Conservation (phyloP, 345 rosid genomes). For the Microcos paniculata region DNA sequence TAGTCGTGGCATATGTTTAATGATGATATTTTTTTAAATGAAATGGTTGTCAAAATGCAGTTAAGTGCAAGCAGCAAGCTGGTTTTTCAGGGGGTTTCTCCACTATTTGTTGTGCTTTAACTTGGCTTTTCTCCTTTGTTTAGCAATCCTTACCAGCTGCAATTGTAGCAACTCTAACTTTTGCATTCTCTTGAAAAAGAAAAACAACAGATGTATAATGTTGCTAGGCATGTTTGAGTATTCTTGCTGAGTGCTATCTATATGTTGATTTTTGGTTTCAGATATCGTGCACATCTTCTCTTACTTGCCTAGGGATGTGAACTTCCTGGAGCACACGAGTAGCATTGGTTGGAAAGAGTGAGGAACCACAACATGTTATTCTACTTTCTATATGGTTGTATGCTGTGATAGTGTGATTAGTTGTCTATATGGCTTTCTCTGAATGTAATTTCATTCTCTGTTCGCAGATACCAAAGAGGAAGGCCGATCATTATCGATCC, state of each 20-base stretch:
- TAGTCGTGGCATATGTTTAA: too few species aligned
- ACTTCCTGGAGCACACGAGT: slow-evolving; percentile 95
- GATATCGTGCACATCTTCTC: slow-evolving; percentile 92
- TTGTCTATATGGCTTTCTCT: background rate
- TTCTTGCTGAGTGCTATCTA: slow-evolving; percentile 16
- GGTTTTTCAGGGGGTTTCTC: background rate
- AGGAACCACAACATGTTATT: slow-evolving; percentile 31
- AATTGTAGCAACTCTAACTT: background rate
- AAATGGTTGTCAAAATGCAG: too few species aligned
- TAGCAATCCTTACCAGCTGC: background rate
- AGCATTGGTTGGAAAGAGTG: slow-evolving; percentile 95
- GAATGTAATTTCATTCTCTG: background rate
- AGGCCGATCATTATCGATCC: slow-evolving; percentile 90
- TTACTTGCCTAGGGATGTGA: slow-evolving; percentile 84
- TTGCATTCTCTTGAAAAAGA: background rate
- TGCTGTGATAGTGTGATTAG: background rate
- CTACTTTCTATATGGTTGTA: background rate
- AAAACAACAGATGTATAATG: background rate
- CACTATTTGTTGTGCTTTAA: background rate
- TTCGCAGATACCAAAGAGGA: slow-evolving; percentile 71
- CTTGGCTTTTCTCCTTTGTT: background rate
- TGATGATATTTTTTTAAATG: too few species aligned
- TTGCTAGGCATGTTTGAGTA: background rate
- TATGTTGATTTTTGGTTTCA: slow-evolving; percentile 39
- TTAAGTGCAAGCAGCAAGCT: too few species aligned